Conservation (phyloP, 192 early-diverging fungal genomes). For the Mortierella alpina region DNA sequence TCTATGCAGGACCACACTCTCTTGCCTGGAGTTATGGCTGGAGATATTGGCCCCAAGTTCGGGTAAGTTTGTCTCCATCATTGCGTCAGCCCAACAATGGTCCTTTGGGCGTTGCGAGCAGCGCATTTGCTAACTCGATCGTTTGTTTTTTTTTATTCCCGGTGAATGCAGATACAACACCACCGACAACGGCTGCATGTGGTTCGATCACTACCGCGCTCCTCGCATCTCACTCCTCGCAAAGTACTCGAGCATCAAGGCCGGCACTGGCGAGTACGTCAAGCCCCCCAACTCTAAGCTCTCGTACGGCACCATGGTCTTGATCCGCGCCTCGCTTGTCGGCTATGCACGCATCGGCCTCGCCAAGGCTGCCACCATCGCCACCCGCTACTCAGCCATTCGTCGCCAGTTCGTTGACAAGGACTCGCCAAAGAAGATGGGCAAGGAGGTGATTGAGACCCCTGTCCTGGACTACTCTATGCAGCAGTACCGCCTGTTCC, state of each 20-base stretch:
- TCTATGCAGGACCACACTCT: conserved; percentile 77
- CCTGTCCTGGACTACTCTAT: conserved; percentile 82
- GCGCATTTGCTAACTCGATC: not conserved
- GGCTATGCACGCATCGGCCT: conserved; percentile 65
- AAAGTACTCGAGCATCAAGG: conserved; percentile 76
- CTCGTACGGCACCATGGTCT: conserved; percentile 88
- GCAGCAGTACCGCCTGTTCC: conserved; percentile 81
- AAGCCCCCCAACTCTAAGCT: conserved; percentile 84
- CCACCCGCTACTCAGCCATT: conserved; percentile 75
- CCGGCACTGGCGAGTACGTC: conserved; percentile 73
- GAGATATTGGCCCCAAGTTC: conserved; percentile 91
- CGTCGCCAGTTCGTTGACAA: conserved; percentile 79
- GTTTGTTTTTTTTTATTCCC: not conserved
- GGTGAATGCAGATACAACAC: conserved; percentile 69
- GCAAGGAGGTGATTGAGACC: conserved; percentile 67
- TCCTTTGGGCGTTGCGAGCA: not conserved
- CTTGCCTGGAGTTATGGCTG: conserved; percentile 82
- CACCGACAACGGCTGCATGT: conserved; percentile 88
- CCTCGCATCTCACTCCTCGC: conserved; percentile 83
- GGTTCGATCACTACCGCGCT: conserved; percentile 84
- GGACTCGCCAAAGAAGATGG: conserved; percentile 59
- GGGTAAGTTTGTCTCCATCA: conserved; percentile 57
- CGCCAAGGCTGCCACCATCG: conserved; percentile 77
- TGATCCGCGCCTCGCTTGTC: conserved; percentile 83
- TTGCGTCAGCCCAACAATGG: not conserved